phyloP scores from a whole-genome alignment of 768 basidiomycete genomes.

The Auriscalpium orientale region DNA sequence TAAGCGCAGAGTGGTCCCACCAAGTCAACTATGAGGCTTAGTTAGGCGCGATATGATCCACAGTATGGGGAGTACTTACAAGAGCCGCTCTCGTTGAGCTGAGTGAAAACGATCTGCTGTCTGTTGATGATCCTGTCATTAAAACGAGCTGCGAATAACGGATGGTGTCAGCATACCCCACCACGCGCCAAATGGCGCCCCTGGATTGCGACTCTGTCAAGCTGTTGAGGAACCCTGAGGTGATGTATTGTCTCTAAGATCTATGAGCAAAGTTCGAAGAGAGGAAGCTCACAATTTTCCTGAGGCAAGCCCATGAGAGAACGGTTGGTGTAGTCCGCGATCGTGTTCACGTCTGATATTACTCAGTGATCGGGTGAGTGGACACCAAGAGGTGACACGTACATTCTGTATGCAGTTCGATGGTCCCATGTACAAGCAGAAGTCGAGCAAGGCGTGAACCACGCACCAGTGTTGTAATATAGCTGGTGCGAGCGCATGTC shows the following conservation, averaged over 20 bases:
- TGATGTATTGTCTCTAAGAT: not conserved
- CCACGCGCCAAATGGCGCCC: slow-evolving; percentile 46
- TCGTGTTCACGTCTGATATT: slow-evolving; percentile 32
- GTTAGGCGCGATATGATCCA: slow-evolving; percentile 15
- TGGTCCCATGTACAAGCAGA: not conserved
- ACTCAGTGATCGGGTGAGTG: not conserved
- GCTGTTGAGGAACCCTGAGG: slow-evolving; percentile 40
- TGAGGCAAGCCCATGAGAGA: slow-evolving; percentile 50
- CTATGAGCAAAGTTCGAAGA: not conserved
- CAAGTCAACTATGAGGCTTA: slow-evolving; percentile 14
- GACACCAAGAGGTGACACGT: not conserved
- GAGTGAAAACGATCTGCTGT: slow-evolving; percentile 51
- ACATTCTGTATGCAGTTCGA: slow-evolving; percentile 5
- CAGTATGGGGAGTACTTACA: slow-evolving; percentile 22
- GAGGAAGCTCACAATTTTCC: slow-evolving; percentile 36
- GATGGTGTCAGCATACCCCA: slow-evolving; percentile 30
- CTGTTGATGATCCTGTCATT: slow-evolving; percentile 18
- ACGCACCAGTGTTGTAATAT: slow-evolving; percentile 44
- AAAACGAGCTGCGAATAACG: not conserved
- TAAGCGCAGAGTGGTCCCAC: not conserved
- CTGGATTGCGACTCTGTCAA: slow-evolving; percentile 37
- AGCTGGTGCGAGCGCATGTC: slow-evolving; percentile 20
- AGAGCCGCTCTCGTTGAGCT: slow-evolving; percentile 31
- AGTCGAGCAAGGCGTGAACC: not conserved
- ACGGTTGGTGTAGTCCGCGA: slow-evolving; percentile 35